phyloP scores from a whole-genome alignment of 345 rosid genomes.

The Populus simonii region DNA sequence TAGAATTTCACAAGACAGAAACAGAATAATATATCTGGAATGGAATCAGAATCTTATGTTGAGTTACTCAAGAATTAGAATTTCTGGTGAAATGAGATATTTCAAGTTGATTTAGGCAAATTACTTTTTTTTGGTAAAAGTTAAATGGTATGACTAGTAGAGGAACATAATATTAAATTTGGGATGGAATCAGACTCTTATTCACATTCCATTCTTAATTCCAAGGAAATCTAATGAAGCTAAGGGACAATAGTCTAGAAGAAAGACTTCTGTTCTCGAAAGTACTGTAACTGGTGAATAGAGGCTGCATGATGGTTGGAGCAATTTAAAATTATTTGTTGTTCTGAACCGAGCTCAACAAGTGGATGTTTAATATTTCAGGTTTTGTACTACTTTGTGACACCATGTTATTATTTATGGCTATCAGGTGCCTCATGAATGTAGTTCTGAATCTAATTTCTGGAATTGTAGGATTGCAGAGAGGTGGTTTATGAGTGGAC shows the following conservation, averaged over 20 bases:
- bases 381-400: background rate
- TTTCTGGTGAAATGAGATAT: too few species aligned
- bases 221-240: background rate
- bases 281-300: background rate
- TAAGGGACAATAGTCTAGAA: background rate
- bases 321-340: background rate
- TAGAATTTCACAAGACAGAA: too few species aligned
- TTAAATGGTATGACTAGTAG: too few species aligned
- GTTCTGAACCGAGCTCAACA: background rate
- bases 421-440: background rate
- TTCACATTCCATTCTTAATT: too few species aligned
- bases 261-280: background rate
- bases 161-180: too few species aligned
- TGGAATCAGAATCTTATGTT: too few species aligned
- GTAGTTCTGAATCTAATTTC: slow-evolving; percentile 12
- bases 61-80: too few species aligned
- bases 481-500: slow-evolving; percentile 98
- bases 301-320: background rate
- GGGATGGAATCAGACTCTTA: too few species aligned
- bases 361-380: background rate
- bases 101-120: too few species aligned
- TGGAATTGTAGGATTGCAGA: slow-evolving; percentile 62
- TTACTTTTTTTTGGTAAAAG: too few species aligned
- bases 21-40: too few species aligned
- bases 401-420: background rate